These are phyloP conservation scores for Brassica cretica DNA, from an alignment of 345 rosid genomes.

Conservation along the genomic window DNA sequence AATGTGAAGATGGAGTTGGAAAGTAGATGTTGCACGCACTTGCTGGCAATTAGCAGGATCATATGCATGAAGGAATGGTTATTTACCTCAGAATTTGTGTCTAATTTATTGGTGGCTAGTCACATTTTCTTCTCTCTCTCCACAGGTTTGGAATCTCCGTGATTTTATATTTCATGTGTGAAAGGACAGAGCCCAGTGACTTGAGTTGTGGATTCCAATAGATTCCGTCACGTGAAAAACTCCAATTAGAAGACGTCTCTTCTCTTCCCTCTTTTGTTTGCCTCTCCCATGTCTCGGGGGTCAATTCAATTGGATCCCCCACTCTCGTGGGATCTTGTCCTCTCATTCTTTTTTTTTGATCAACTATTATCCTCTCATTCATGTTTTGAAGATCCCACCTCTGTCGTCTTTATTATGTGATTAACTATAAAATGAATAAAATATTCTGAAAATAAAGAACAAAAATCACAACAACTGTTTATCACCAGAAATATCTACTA, in stretches of 20 bases:
- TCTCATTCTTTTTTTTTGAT: not conserved
- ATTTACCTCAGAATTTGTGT: slow-evolving; percentile 13
- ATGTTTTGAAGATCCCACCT: not conserved
- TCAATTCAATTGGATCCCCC: slow-evolving; percentile 23
- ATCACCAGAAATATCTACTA: not conserved
- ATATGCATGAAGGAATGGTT: slow-evolving; percentile 14
- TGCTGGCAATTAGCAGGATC: slow-evolving; percentile 19
- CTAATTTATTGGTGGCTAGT: slow-evolving; percentile 21
- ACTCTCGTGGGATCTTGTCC: slow-evolving; percentile 25
- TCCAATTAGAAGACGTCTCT: slow-evolving; percentile 24
- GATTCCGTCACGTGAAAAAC: slow-evolving; percentile 37
- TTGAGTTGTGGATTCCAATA: slow-evolving; percentile 39
- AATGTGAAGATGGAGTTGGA: not conserved
- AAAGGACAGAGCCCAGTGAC: slow-evolving; percentile 31
- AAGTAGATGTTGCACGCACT: slow-evolving; percentile 17
- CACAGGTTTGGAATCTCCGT: slow-evolving; percentile 35
- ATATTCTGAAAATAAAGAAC: not conserved
- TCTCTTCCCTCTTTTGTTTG: slow-evolving; percentile 13
- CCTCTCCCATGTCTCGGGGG: slow-evolving; percentile 31
- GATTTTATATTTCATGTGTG: slow-evolving; percentile 25
- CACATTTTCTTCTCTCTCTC: slow-evolving; percentile 15
- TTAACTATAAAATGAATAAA: not conserved
- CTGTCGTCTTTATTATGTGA: not conserved
- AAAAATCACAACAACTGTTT: not conserved
- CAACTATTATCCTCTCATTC: slow-evolving; percentile 5